A percentile compares a stretch with the other conserved stretches of the same genome.
Evolutionary conservation across 495 filamentous ascomycete species (phyloP).

Genomic region (Tuber umbilicatum): DNA sequence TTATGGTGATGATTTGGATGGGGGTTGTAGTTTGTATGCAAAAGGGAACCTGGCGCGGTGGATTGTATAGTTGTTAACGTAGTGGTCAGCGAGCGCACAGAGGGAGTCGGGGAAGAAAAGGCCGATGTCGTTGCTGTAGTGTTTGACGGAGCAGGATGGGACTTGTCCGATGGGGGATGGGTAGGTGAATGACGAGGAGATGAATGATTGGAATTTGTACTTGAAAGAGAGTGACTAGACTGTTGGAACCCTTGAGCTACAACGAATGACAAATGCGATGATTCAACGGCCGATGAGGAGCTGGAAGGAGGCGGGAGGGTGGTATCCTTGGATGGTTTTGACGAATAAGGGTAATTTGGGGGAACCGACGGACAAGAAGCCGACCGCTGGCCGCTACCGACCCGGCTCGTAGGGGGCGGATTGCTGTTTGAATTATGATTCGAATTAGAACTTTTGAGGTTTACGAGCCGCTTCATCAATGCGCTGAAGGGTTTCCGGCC

Average conservation of each 20-base stretch:
- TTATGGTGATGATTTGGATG: conserved; percentile 49
- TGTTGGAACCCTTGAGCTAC: conserved; percentile 11
- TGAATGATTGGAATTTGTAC: conserved; percentile 13
- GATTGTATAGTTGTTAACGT: conserved; percentile 97
- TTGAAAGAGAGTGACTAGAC: conserved; percentile 20
- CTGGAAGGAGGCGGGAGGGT: conserved; percentile 11
- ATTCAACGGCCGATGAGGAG: conserved; percentile 21
- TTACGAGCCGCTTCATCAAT: conserved; percentile 91
- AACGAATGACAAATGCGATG: conserved; percentile 26
- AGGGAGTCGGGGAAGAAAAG: conserved; percentile 89
- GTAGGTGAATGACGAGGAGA: conserved; percentile 44
- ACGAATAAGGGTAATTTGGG: conserved; percentile 25
- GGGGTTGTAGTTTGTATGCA: conserved; percentile 47
- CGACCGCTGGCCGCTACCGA: conserved; percentile 15
- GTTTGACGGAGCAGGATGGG: conserved; percentile 40
- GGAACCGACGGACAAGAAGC: conserved; percentile 17
- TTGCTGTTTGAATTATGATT: conserved; percentile 12
- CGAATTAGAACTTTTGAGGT: conserved; percentile 53
- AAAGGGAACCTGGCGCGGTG: conserved; percentile 54
- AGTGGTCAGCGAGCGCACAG: conserved; percentile 83
- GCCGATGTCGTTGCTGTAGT: conserved; percentile 54
- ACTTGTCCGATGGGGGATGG: conserved; percentile 41
- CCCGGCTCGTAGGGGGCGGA: conserved; percentile 10
- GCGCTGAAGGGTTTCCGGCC: conserved; percentile 81
- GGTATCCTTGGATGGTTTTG: conserved; percentile 14